Evolutionary conservation across 2,329 filamentous ascomycete species (phyloP).

Genomic region (Ophiostoma quercus): DNA sequence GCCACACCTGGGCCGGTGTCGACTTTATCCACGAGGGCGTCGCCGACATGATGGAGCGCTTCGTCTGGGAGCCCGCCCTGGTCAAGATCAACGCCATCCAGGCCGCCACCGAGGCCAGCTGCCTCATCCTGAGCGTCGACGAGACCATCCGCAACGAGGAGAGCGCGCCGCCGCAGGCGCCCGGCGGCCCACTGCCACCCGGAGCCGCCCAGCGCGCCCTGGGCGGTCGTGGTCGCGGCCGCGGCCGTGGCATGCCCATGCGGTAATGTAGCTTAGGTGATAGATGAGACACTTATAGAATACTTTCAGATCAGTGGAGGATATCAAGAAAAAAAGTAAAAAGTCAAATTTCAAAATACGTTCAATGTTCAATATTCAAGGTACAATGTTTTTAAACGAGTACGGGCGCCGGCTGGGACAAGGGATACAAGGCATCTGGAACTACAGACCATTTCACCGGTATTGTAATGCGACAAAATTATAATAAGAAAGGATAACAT

Average conservation of each 20-base stretch:
- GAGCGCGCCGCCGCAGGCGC: slow-evolving; percentile 76
- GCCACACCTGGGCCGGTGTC: slow-evolving; percentile 88
- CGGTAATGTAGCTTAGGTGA: slow-evolving; percentile 46
- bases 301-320: background rate
- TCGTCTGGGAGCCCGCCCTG: slow-evolving; percentile 95
- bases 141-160: slow-evolving; percentile 99
- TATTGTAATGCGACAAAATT: background rate
- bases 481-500: background rate
- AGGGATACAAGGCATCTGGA: slow-evolving; percentile 4
- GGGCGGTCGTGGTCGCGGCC: slow-evolving; percentile 48
- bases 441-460: slow-evolving; percentile 9
- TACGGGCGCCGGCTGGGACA: background rate
- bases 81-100: slow-evolving; percentile 97
- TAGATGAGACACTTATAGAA: background rate
- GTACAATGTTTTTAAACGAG: background rate
- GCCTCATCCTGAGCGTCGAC: slow-evolving; percentile 91
- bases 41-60: slow-evolving; percentile 86
- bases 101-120: slow-evolving; percentile 90
- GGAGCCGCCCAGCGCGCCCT: slow-evolving; percentile 86
- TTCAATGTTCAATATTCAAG: background rate
- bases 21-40: slow-evolving; percentile 92
- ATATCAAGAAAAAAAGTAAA: background rate
- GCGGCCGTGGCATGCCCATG: slow-evolving; percentile 85
- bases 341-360: background rate
- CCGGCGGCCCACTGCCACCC: slow-evolving; percentile 66